phyloP scores from a whole-genome alignment of 1,139 yeast species.

The Suhomyces ambrosiae region DNA sequence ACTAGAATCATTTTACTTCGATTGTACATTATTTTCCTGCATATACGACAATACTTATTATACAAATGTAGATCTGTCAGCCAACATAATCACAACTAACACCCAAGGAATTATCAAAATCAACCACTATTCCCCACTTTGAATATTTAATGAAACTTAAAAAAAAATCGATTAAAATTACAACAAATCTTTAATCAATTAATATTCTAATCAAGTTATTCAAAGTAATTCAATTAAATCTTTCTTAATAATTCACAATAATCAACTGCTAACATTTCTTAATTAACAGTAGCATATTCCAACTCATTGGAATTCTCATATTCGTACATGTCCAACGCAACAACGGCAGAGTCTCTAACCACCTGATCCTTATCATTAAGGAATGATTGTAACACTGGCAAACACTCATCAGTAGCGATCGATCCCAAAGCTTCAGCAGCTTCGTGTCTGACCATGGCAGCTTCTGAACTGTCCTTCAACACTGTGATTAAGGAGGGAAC shows the following conservation, averaged over 20 bases:
- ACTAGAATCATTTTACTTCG: constrained; percentile 36
- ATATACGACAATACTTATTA: constrained; percentile 5
- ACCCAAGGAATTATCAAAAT: too few species aligned
- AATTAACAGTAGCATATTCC: constrained; percentile 63
- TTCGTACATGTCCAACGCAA: constrained; percentile 97
- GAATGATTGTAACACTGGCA: constrained; percentile 80
- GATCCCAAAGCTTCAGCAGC: constrained; percentile 99
- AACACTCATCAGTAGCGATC: constrained; percentile 94
- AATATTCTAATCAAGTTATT: neutral
- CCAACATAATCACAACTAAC: too few species aligned
- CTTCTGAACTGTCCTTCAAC: constrained; percentile 74
- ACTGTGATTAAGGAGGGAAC: constrained; percentile 87
- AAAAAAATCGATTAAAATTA: too few species aligned
- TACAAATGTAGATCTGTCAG: constrained; percentile 9
- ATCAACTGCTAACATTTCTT: too few species aligned
- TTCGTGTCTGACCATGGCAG: constrained; percentile 99
- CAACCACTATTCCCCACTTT: too few species aligned
- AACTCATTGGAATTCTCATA: constrained; percentile 85
- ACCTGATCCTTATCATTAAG: constrained; percentile 83
- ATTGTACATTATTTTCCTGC: constrained; percentile 11
- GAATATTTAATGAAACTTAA: too few species aligned
- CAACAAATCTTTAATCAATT: neutral
- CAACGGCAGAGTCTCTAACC: constrained; percentile 94
- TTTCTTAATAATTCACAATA: too few species aligned
- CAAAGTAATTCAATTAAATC: too few species aligned